These are phyloP conservation scores for Metschnikowia arizonensis DNA, from an alignment of 805 yeast species.

Conservation along the genomic window DNA sequence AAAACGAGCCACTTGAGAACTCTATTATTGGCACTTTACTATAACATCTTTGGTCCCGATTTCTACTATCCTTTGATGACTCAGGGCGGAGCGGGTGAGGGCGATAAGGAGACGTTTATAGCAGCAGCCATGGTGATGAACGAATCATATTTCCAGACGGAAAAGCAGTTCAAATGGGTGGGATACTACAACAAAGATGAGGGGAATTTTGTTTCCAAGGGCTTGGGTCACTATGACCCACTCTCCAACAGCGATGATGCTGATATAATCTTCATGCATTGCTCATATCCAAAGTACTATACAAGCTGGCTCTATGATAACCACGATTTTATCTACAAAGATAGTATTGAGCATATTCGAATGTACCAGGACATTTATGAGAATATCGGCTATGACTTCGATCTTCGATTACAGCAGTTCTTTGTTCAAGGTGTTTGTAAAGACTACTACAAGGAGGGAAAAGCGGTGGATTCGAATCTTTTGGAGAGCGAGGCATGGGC, in stretches of 20 bases:
- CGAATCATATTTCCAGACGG: constrained; percentile 51
- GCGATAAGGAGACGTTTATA: constrained; percentile 74
- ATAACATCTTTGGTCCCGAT: constrained; percentile 61
- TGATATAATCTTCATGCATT: constrained; percentile 47
- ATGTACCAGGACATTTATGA: constrained; percentile 36
- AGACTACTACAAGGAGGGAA: constrained; percentile 27
- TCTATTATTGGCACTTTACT: constrained; percentile 55
- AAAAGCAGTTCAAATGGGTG: constrained; percentile 40
- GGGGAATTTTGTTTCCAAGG: constrained; percentile 21
- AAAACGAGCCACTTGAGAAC: constrained; percentile 58
- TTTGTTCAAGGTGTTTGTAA: constrained; percentile 39
- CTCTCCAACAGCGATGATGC: constrained; percentile 15
- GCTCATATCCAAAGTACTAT: constrained; percentile 52
- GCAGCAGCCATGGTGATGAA: constrained; percentile 58
- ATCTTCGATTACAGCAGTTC: constrained; percentile 35
- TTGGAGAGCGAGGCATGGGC: constrained; percentile 26
- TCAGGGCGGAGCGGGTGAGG: constrained; percentile 75
- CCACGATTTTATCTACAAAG: constrained; percentile 31
- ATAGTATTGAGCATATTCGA: constrained; percentile 33
- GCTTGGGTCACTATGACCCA: constrained; percentile 42
- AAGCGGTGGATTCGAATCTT: constrained; percentile 25
- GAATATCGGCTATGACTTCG: constrained; percentile 41
- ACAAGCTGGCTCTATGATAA: constrained; percentile 24
- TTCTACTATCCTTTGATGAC: constrained; percentile 65
- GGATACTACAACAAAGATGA: constrained; percentile 33